Base-by-base conservation (phyloP, 208 protist species). In the Leishmania aethiopica region DNA sequence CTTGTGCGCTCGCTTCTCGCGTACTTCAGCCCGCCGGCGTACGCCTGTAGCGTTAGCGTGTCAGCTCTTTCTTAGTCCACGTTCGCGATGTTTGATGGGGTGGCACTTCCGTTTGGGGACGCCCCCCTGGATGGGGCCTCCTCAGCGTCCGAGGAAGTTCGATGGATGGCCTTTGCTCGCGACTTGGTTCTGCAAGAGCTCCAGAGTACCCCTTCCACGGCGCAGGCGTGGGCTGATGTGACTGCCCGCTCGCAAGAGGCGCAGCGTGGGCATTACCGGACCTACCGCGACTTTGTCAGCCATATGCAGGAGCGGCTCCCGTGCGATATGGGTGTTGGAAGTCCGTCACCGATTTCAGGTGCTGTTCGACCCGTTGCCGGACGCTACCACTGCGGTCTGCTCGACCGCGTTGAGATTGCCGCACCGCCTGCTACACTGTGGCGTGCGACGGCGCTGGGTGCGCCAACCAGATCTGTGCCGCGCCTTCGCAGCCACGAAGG, bases 101-200 rank as follows among this genome's bases (percentile, higher is more conserved):
- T 80, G n/a, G 57, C 64, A 35, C 77, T 85, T 25, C 82, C 82
- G 5, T 85, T 82, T 81, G 75, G 28, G 0, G 53, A 74, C 32
- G 45, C 69, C 19, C 17, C 40, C 22, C 6, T 51, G n/a, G 11
- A 49, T 69, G 40, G 15, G 28, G 11, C 42, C 5, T 62, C 40
- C 22, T 76, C 55, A 15, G n/a, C 25, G 1, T 25, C 75, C 10
- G 37, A 84, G 15, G 64, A 70, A 15, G 49, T 78, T 19, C 82
- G 77, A 7, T 70, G 62, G 37, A 45, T 81, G 73, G 77, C 82
- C 32, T 42, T 76, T 22, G 82, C 82, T 3, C 77, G 82, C 6
- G 37, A 75, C 8, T 11, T 74, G 25, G 77, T 85, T 6, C 28
- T 80, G 57, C 55, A 60, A 37, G 82, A 85, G 42, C 35, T 85